Base-by-base conservation (phyloP, 2,329 filamentous ascomycete species). In the Eutypella sp. region DNA sequence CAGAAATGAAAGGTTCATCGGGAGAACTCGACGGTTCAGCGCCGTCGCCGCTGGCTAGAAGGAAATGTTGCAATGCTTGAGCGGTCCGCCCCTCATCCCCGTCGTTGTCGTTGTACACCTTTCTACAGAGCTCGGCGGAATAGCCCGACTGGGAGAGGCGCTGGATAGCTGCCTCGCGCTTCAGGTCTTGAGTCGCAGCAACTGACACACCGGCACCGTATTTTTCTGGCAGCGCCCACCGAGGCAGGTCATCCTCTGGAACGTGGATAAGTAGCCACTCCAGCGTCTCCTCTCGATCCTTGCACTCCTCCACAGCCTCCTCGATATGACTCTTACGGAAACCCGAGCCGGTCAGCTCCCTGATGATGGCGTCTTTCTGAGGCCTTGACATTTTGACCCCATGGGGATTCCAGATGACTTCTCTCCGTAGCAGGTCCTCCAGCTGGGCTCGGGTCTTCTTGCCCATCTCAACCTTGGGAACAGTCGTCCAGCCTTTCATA, bases 241-340 rank as follows among this genome's bases (percentile, higher is more conserved):
- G 74, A 1, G 93, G 93, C n/a, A 97, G 71, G 59, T 97, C 93
- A 62, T 99, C 93, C 62, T 99, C 93, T 1, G 93, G 93, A 2
- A 99, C 90, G 66, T 99, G 92, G 42, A 97, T 91, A 41, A 99
- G 77, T 15, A 99, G 76, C 93, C 93, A 99, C 64, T 97, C 92
- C 2, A 99, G 75, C 15, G 89, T 85, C 67, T 99, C 93, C 63
- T 96, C 91, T 24, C 86, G 79, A 62, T 96, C 90, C 65, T 92
- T 95, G 70, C 91, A 96, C 58, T 91, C 82, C 38, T 82, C 82
- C 1, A 87, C 81, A 8, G 93, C 92, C 68, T 99, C 93, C 60
- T 95, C 83, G 34, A 91, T 81, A 61, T 99, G 93, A 58, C 86
- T 95, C 57, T 75, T 77, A n/a, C 92, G 83, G 65, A 99, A 99